phyloP scores from a whole-genome alignment of 495 filamentous ascomycete species.

The Penicillium roqueforti region DNA sequence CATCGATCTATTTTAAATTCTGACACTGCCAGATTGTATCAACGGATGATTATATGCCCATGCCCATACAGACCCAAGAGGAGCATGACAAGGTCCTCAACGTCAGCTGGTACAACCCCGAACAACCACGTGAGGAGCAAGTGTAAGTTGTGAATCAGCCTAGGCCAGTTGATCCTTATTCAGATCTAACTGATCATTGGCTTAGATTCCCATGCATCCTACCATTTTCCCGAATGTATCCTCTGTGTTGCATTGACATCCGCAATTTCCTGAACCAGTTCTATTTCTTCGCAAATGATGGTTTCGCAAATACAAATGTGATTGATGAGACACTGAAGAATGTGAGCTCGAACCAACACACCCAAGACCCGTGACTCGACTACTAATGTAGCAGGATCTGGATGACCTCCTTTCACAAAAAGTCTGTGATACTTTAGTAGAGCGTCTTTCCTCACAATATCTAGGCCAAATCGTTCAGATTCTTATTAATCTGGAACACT shows the following conservation, averaged over 20 bases:
- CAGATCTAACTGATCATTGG: conserved; percentile 11
- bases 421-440: conserved; percentile 84
- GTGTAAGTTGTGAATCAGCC: conserved; percentile 49
- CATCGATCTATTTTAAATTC: neutral
- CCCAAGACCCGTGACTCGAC: neutral
- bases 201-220: conserved; percentile 87
- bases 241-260: conserved; percentile 95
- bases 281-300: conserved; percentile 90
- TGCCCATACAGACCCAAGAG: conserved; percentile 84
- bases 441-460: conserved; percentile 86
- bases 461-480: conserved; percentile 98
- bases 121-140: conserved; percentile 69
- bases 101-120: conserved; percentile 88
- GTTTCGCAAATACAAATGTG: conserved; percentile 79
- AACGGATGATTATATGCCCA: conserved; percentile 99
- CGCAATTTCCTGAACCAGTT: conserved; percentile 95
- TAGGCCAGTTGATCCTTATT: neutral
- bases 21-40: conserved; percentile 67
- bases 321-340: conserved; percentile 85
- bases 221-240: conserved; percentile 99
- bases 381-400: conserved; percentile 51
- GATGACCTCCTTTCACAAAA: conserved; percentile 86
- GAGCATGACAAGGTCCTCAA: conserved; percentile 94
- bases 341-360: conserved; percentile 37
- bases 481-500: conserved; percentile 94